Base-by-base conservation (phyloP, 345 rosid genomes). In the Populus euphratica region DNA sequence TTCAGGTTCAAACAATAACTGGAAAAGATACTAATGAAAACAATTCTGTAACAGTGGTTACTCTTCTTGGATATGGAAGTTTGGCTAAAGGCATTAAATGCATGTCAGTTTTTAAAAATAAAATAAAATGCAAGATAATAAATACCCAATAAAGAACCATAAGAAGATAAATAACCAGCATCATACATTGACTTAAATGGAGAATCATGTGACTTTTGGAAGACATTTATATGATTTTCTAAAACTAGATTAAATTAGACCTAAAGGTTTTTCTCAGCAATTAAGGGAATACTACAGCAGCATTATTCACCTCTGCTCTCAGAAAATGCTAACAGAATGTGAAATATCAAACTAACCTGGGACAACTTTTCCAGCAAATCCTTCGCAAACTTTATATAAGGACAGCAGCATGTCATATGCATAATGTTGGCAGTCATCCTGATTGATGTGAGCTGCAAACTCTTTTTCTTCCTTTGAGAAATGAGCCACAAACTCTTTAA, bases 351-450 rank as follows among this genome's bases (percentile, higher is more conserved):
- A 77, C 87, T 77, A 72, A 93, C 98, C 97, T 41, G 87, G 63
- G 68, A 93, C 83, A 78, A 83, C 82, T 81, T 88, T 93, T 71
- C 97, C 99, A 9, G 98, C 80, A 80, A 78, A 90, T 77, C 94
- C 97, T 89, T 96, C 96, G n/a, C 87, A 89, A 39, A 96, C 91
- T 91, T 96, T 96, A 86, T 90, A 96, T 74, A 92, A 68, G 0
- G 97, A 94, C 29, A 91, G 84, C 73, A 96, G 85, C 83, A 96
- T 89, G 73, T 84, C 83, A 69, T 13, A 79, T 64, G 89, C 96
- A 69, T 89, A 88, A 54, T 47, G 86, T 73, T 75, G 78, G 25
- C 84, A 87, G 61, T 88, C 87, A 27, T 84, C 93, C 73, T 77
- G 85, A 11, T 61, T 75, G 68, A 92, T 77, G 78, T 83, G 83